Evolutionary conservation across 2,329 filamentous ascomycete genomes (phyloP), one percentile per base, ranked within the genome.

Genomic region (Colletotrichum higginsianum): DNA sequence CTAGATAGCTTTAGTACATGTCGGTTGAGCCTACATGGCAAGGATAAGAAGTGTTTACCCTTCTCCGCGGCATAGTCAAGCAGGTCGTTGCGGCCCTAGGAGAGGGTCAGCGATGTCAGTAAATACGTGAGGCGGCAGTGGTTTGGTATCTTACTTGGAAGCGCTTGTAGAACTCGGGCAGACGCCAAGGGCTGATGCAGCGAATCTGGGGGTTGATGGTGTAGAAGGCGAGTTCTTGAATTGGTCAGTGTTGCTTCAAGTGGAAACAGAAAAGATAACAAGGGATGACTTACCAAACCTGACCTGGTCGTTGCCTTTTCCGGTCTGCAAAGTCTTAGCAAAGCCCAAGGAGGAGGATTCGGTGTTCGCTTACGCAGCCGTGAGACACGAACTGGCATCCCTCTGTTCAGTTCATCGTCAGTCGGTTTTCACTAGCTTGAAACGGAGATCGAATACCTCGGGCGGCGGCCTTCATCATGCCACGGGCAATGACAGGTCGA

Each of bases 41-140:
- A n/a, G n/a, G n/a, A 23, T 13, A 13, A 38, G 3, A n/a, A 2
- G 4, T 2, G 7, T 38, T 16, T 47, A 71, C 68, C 88, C 76
- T 89, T 87, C 80, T 89, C 81, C 9, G 84, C 86, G 55, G 93
- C 93, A 78, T 92, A 95, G 80, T 94, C 89, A 61, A 95, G 87
- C 56, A 95, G 88, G 79, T 93, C 92, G 75, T 91, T 86, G 67
- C 93, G 90, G 77, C 93, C 92, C 83, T 77, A 73, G 63, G 52
- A 62, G 30, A 35, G 30, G 30, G 30, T 9, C 30, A 18, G 26
- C n/a, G 2, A 58, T 69, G 18, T 63, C 5, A 44, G 67, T 67
- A 55, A 47, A 67, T 67, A 23, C 46, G 11, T 35, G 58, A 60
- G 74, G 50, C 55, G 11, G 23, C 67, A 66, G 44, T 55, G 13